Base-by-base conservation (phyloP, 257 asterid species). In the Handroanthus guayacan region DNA sequence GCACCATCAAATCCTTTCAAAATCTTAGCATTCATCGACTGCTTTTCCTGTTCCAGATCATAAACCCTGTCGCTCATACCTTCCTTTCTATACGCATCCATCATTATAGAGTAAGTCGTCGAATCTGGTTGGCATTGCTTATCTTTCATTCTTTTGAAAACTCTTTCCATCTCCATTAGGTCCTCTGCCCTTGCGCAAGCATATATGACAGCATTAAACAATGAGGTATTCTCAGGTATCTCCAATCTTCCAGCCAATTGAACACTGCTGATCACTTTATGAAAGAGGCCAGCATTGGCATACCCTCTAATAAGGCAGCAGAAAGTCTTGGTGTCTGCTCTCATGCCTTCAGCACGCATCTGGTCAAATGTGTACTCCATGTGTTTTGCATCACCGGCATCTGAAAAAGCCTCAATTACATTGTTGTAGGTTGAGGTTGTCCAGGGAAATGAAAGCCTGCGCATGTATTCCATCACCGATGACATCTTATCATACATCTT, bases 381-480 rank as follows among this genome's bases (percentile, higher is more conserved):
- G 85, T 91, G 79, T 68, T 87, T 86, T 2, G 92, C 91, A 72
- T 91, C 98, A 9, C 98, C 96, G 5, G 79, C 93, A 61, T 95
- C 97, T 0, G 98, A 85, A 76, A 95, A 95, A 1, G 92, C 97
- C 89, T 95, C 98, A 1, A 95, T 95, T 8, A 95, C 96, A 65
- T 92, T 95, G 82, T 95, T 95, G 78, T 92, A 92, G 1, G 99
- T 95, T 2, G 99, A 91, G 65, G 96, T 89, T 4, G 98, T 92
- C 99, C 99, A 95, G 0, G 93, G 94, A 84, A 87, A 92, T 16
- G 96, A 84, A 63, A 92, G 97, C 84, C 83, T 89, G 8, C 98
- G 95, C 97, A 95, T 95, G 86, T 90, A 93, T 52, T 92, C 99
- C 98, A 95, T 95, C 57, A 92, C 97, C 5, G 96, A 81, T 5